phyloP scores from a whole-genome alignment of 1,139 yeast genomes.

The Ogataea hybrid region DNA sequence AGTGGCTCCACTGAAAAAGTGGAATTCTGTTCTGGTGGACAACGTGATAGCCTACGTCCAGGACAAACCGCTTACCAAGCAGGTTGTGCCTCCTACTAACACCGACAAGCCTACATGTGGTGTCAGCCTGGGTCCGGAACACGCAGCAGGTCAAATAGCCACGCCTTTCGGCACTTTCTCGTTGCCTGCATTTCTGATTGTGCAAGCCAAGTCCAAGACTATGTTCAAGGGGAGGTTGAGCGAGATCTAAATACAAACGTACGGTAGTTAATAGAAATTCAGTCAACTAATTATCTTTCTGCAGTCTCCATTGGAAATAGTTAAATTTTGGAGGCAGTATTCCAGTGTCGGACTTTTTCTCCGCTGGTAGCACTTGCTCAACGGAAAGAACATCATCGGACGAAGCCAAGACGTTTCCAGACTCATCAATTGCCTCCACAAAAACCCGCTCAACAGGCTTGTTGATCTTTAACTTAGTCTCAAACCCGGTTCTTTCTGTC shows the following conservation, averaged over 20 bases:
- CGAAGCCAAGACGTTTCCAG: conserved; percentile 23
- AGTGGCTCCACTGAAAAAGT: conserved; percentile 8
- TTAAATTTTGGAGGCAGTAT: background rate
- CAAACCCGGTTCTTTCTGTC: conserved; percentile 33
- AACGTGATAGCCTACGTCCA: conserved; percentile 13
- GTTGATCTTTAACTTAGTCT: conserved; percentile 27
- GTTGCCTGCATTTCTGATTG: conserved; percentile 17
- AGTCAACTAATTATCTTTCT: background rate
- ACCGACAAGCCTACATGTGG: conserved; percentile 2
- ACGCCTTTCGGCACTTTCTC: conserved; percentile 19
- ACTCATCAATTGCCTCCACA: conserved; percentile 30
- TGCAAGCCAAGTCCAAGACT: conserved; percentile 14
- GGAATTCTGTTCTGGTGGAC: conserved; percentile 14
- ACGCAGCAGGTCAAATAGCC: conserved; percentile 24
- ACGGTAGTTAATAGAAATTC: no score
- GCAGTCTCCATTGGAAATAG: conserved; percentile 2
- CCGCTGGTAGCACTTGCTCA: conserved; percentile 5
- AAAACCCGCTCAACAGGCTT: conserved; percentile 17
- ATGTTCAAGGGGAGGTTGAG: conserved; percentile 13
- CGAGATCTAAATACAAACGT: background rate
- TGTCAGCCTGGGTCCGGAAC: conserved; percentile 20
- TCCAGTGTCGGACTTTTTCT: background rate
- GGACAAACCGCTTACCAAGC: background rate
- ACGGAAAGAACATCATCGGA: conserved; percentile 12
- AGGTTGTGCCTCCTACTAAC: background rate